Percentiles rank a stretch among this genome's conserved stretches.
Conservation (phyloP, 352 stramenopile genomes). For the Phytophthora kernoviae region DNA sequence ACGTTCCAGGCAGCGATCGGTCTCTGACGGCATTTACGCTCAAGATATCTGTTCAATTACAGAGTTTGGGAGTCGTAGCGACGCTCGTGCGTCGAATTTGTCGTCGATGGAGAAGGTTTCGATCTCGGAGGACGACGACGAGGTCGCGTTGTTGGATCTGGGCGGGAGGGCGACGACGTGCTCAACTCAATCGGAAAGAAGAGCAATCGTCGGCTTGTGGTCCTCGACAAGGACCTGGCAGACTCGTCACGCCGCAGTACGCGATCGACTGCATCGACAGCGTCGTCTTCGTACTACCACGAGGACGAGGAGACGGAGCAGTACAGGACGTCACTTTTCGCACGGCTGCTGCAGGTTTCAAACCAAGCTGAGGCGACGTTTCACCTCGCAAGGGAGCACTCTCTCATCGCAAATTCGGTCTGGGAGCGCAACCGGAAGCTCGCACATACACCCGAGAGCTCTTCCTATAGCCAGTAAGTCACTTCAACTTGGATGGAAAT, state of each 20-base stretch:
- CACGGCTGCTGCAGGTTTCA: slow-evolving; percentile 42
- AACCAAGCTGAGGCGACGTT: slow-evolving; percentile 51
- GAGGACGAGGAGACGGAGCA: slow-evolving; percentile 33
- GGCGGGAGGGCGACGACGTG: slow-evolving; percentile 29
- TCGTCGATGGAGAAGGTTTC: slow-evolving; percentile 37
- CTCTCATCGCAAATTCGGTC: slow-evolving; percentile 32
- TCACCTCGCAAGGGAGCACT: slow-evolving; percentile 44
- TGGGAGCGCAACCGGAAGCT: slow-evolving; percentile 29
- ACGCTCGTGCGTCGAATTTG: slow-evolving; percentile 34
- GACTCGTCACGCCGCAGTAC: slow-evolving; percentile 31
- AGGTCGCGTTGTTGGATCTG: slow-evolving; percentile 18
- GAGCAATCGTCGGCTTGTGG: slow-evolving; percentile 10
- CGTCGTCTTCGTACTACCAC: slow-evolving; percentile 30
- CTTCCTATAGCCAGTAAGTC: slow-evolving; percentile 23
- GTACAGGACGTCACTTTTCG: slow-evolving; percentile 42
- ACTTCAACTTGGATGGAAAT: slow-evolving; percentile 6
- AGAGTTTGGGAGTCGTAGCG: slow-evolving; percentile 27
- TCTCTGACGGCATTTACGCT: slow-evolving; percentile 40
- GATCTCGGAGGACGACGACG: slow-evolving; percentile 37
- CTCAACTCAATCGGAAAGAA: slow-evolving; percentile 47
- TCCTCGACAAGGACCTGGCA: slow-evolving; percentile 28
- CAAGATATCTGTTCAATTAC: slow-evolving; percentile 35
- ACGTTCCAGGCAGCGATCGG: slow-evolving; percentile 30
- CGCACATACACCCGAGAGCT: slow-evolving; percentile 13
- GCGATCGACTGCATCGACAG: slow-evolving; percentile 38